These are phyloP conservation scores for Dalbergia cultrata DNA, from an alignment of 306 rosid species.

Conservation along the genomic window DNA sequence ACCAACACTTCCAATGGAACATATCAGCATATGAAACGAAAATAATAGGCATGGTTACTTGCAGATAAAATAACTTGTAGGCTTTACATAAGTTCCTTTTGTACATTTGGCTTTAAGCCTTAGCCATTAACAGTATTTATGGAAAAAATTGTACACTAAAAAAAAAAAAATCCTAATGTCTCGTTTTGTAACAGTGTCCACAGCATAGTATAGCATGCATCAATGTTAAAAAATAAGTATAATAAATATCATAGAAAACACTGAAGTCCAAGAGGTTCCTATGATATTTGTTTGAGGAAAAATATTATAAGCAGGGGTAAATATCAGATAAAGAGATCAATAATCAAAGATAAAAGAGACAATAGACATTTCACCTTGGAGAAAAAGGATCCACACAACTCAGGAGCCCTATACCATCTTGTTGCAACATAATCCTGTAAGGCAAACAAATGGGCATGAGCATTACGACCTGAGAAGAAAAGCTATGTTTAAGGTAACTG, in stretches of 20 bases:
- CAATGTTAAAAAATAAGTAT: neutral
- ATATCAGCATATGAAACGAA: neutral
- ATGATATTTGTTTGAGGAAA: neutral
- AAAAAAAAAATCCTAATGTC: neutral
- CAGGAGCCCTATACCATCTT: conserved; percentile 64
- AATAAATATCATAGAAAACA: neutral
- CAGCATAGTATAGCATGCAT: neutral
- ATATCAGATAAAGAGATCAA: conserved; percentile 35
- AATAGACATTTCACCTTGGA: conserved; percentile 69
- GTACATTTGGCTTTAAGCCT: neutral
- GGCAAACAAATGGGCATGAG: conserved; percentile 37
- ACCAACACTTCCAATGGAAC: conserved; percentile 15
- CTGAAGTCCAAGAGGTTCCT: neutral
- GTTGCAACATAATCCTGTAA: conserved; percentile 89
- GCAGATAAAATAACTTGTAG: neutral
- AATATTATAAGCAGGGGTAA: neutral
- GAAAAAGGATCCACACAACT: conserved; percentile 74
- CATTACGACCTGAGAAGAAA: conserved; percentile 19
- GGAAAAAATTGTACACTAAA: neutral
- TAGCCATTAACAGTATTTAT: neutral
- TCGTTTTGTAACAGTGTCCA: neutral
- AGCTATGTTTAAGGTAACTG: neutral
- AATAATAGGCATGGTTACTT: neutral
- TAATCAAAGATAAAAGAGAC: conserved; percentile 41
- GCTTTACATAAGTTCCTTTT: neutral